Base-by-base conservation (phyloP, 1,139 yeast genomes). In the Saccharomyces hybrid region DNA sequence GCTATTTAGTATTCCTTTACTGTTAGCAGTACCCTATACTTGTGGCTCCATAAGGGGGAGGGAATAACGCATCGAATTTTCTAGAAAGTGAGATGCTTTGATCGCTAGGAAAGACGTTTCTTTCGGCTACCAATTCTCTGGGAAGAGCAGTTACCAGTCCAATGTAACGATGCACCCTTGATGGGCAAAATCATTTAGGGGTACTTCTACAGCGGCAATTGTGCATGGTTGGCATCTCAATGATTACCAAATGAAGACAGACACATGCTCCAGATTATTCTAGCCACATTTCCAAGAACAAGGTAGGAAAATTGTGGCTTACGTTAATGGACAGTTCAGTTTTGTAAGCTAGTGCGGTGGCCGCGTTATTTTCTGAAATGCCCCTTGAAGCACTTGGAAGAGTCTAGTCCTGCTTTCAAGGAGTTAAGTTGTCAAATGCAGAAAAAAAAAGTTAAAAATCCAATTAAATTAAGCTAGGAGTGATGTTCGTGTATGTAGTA, bases 231-330 rank as follows among this genome's bases (percentile, higher is more conserved):
- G 2, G 11, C 25, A 38, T 16, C 11, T 8, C 44, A 38, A 11
- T 38, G 44, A 19, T 38, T 38, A 38, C 44, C 44, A 38, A 38
- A 38, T 38, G 44, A 38, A 38, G 44, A 38, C 44, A 16, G 44
- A 38, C 44, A 16, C 41, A 9, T 38, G 7, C 5, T 19, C 25
- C 44, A 16, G 44, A 38, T 16, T 19, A 16, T 38, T 38, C 19
- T 11, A n/a, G 44, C 25, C n/a, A 38, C 44, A 38, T 9, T 38
- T n/a, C 25, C 42, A 34, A 34, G 42, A 34, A 19, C 23, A 19
- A 34, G 13, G 42, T 34, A 16, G 11, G 42, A 14, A 11, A 1
- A 16, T 16, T 38, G 44, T 16, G 44, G 44, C 44, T 38, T 4
- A 38, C 44, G 5, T n/a, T 38, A 38, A 38, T 38, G n/a, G 11